Percentiles rank a stretch among this genome's conserved stretches.
phyloP scores from a whole-genome alignment of 2,329 filamentous ascomycete species.

The Epichloe gansuensis region DNA sequence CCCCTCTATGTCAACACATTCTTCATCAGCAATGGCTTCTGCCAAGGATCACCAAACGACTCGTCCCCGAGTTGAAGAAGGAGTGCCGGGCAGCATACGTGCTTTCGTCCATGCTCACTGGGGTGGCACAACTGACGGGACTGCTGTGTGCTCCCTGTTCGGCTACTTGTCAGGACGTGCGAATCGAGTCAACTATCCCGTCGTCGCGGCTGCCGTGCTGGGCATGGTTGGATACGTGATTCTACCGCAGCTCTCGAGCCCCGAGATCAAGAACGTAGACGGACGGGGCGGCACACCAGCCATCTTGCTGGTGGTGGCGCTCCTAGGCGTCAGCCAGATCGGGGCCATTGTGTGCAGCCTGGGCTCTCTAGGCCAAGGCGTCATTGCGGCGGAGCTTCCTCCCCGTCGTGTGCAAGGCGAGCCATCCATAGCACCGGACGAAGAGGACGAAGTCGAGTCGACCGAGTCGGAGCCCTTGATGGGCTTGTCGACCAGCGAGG shows the following conservation, averaged over 20 bases:
- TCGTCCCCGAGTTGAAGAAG: conserved; percentile 63
- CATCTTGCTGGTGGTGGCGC: conserved; percentile 64
- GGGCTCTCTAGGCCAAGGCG: conserved; percentile 72
- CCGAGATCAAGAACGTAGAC: conserved; percentile 54
- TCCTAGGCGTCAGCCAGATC: conserved; percentile 89
- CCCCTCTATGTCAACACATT: conserved; percentile 87
- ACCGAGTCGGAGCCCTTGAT: conserved; percentile 31
- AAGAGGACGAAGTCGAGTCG: conserved; percentile 21
- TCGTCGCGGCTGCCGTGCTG: conserved; percentile 57
- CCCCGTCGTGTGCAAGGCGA: conserved; percentile 14
- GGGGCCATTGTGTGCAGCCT: conserved; percentile 92
- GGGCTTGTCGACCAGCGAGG: conserved; percentile 16
- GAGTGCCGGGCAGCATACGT: conserved; percentile 81
- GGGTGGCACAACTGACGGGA: conserved; percentile 77
- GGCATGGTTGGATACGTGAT: conserved; percentile 68
- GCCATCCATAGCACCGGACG: conserved; percentile 21
- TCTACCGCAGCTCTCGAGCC: conserved; percentile 66
- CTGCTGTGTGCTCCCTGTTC: conserved; percentile 78
- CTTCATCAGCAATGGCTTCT: conserved; percentile 72
- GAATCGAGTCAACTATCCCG: conserved; percentile 55
- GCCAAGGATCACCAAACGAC: conserved; percentile 53
- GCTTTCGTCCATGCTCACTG: conserved; percentile 75
- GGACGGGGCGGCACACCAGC: conserved; percentile 54
- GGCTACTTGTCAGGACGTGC: conserved; percentile 69
- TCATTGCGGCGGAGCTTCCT: conserved; percentile 43